Conservation (phyloP, 225 moss, liverwort and hornwort species). For the Pseudoscleropodium purum region DNA sequence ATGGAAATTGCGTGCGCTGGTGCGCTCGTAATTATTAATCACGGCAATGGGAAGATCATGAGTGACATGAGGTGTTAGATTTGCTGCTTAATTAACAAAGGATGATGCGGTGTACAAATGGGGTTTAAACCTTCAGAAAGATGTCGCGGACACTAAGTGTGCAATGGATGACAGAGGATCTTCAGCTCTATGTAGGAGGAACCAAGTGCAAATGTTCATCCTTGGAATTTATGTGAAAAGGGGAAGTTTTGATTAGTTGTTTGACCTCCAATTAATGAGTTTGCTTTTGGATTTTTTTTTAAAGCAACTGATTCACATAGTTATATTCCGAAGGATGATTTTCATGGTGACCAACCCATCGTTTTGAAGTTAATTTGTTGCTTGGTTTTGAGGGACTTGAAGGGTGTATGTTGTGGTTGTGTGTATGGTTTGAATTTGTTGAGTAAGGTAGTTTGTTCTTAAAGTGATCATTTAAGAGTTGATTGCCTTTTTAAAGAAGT, state of each 20-base stretch:
- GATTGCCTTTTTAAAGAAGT: too few relatives aligned
- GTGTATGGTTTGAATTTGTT: neutral
- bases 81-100: neutral
- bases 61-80: neutral
- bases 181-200: neutral
- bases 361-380: fast-evolving
- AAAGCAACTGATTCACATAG: too few relatives aligned
- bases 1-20: neutral
- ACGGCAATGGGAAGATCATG: too few relatives aligned
- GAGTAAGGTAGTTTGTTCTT: neutral
- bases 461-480: too few relatives aligned
- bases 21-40: neutral
- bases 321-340: neutral
- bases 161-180: too few relatives aligned
- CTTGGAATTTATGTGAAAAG: neutral
- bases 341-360: fast-evolving
- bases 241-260: too few relatives aligned
- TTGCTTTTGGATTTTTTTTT: neutral
- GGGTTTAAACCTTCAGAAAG: too few relatives aligned
- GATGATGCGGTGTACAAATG: too few relatives aligned
- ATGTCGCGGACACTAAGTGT: fast-evolving
- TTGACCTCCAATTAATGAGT: neutral
- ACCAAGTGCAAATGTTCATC: neutral
- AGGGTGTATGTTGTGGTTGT: too few relatives aligned
- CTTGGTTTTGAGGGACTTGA: neutral